Evolutionary conservation across 1,284 basidiomycete genomes (phyloP).

Genomic region (Schizopora paradoxa): DNA sequence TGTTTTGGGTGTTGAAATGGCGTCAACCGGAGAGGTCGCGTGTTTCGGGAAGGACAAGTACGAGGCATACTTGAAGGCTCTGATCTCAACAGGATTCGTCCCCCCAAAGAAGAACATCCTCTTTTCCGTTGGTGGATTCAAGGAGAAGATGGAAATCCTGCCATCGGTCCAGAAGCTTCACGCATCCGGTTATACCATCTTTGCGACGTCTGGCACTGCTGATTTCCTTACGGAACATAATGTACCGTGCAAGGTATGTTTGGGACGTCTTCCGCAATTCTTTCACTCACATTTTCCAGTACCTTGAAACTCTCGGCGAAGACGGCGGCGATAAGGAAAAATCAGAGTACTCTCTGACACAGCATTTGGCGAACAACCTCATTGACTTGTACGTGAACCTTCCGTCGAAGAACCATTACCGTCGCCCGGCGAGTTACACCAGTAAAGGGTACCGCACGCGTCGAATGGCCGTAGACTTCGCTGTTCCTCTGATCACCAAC

Average conservation of each 20-base stretch:
- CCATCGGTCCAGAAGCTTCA: constrained; percentile 97
- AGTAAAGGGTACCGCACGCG: constrained; percentile 97
- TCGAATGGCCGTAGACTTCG: constrained; percentile 99
- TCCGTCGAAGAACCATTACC: constrained; percentile 97
- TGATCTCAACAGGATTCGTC: constrained; percentile 93
- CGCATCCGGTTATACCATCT: constrained; percentile 92
- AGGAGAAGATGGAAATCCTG: constrained; percentile 96
- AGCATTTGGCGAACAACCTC: constrained; percentile 92
- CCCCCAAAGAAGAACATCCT: constrained; percentile 95
- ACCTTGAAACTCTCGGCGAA: constrained; percentile 93
- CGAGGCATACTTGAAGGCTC: constrained; percentile 95
- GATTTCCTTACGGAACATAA: constrained; percentile 89
- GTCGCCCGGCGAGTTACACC: constrained; percentile 93
- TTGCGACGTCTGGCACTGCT: constrained; percentile 94
- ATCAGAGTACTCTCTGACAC: constrained; percentile 91
- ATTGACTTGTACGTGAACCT: constrained; percentile 99
- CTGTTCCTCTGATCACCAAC: constrained; percentile 95
- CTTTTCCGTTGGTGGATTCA: constrained; percentile 92
- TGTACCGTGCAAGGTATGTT: constrained; percentile 56
- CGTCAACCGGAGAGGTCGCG: constrained; percentile 98
- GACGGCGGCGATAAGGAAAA: constrained; percentile 79
- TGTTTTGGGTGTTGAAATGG: constrained; percentile 99
- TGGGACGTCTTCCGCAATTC: constrained; percentile 18
- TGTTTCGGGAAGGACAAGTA: constrained; percentile 98
- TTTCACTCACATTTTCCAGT: constrained; percentile 56